Conservation (phyloP, 2,329 filamentous ascomycete genomes). For the Ophiocordyceps camponoti-rufipedis region DNA sequence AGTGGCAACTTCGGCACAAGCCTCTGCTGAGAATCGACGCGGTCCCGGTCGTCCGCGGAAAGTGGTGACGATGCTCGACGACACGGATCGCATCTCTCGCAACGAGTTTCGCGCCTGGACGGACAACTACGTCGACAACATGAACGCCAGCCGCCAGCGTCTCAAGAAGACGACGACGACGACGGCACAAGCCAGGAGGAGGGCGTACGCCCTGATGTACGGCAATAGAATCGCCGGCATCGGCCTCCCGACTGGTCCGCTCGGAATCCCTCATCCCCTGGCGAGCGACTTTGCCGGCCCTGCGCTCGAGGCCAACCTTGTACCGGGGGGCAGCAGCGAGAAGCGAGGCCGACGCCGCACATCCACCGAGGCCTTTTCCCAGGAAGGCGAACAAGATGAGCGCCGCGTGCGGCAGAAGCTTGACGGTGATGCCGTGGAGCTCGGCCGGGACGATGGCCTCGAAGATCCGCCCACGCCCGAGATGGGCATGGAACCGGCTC, state of each 20-base stretch:
- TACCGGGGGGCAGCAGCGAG: constrained; percentile 3
- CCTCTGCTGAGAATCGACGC: constrained; percentile 6
- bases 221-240: constrained; percentile 16
- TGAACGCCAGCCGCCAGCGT: constrained; percentile 20
- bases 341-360: constrained; percentile 19
- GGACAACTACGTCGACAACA: constrained; percentile 31
- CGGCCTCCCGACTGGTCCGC: constrained; percentile 7
- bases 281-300: constrained; percentile 25
- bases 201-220: constrained; percentile 13
- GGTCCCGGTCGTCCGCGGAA: constrained; percentile 10
- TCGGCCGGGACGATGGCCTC: constrained; percentile 8
- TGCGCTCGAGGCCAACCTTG: constrained; percentile 16
- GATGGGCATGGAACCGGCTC: constrained; percentile 48
- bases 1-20: constrained; percentile 1
- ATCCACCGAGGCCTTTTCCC: constrained; percentile 24
- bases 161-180: constrained; percentile 7
- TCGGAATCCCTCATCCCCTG: constrained; percentile 22
- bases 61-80: constrained; percentile 12
- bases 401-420: constrained; percentile 21
- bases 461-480: constrained; percentile 33
- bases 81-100: constrained; percentile 15
- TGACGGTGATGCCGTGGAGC: constrained; percentile 9
- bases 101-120: constrained; percentile 21
- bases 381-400: constrained; percentile 5
- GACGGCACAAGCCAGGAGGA: constrained; percentile 19